Base-by-base conservation (phyloP, 2,329 filamentous ascomycete species). In the Colletotrichum lupini region DNA sequence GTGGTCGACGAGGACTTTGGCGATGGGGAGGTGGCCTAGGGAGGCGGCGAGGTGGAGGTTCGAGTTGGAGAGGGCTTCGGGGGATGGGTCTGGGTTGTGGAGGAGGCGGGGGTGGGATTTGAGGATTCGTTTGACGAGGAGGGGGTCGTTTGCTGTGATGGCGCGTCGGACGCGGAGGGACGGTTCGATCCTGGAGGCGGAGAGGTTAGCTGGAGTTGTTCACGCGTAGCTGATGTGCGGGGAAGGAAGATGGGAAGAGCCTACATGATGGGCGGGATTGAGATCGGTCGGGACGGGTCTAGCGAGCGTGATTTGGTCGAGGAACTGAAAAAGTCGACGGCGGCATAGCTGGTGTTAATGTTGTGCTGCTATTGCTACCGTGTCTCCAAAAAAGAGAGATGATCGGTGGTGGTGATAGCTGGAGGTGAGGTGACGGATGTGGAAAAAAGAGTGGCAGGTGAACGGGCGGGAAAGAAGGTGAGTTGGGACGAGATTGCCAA, bases 41-140 rank as follows among this genome's bases (percentile, higher is more conserved):
- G 90, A 90, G 12, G 93, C 93, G 56, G 95, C 94, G 2, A 97
- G 88, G 81, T 97, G 95, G 52, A 98, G 88, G 75, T 91, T 95
- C 2, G 94, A 96, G 84, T 97, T 97, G 81, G 93, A 93, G 76
- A 94, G 91, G 62, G 89, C 90, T 9, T 82, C 79, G 74, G 91
- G 87, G 4, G 91, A 89, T 77, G 90, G 89, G 82, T 97, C 94
- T 2, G 95, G 94, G 79, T 97, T 97, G 79, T 92, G 92, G 32
- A 97, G 86, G 75, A 93, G 89, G 22, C 84, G 80, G 0, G 93
- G 93, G 79, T 96, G 91, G 72, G 92, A 92, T 76, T 88, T 89
- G 76, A 97, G 87, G 80, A 97, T 95, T 80, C 95, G 93, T 77
- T 88, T 85, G 77, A 95, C 92, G 76, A 97, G 92, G 68, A 91